Evolutionary conservation across 2,329 filamentous ascomycete species (phyloP), one percentile per base, ranked within the genome.

Genomic region (Ambrosiella xylebori): DNA sequence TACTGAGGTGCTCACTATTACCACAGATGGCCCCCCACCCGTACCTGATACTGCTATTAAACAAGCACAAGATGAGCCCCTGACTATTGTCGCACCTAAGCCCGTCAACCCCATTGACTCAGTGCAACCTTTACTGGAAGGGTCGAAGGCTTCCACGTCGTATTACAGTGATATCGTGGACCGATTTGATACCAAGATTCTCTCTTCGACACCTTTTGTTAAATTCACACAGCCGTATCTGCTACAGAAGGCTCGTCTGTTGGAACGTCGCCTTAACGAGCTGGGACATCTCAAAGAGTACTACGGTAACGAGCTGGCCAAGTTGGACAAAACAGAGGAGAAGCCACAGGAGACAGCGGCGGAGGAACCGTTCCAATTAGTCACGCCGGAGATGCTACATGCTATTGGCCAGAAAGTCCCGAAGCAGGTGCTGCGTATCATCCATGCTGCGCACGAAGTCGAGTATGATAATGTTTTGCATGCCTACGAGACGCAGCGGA

Each of bases 91-190:
- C 27, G n/a, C 55, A 17, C 47, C 55, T 57, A 17, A 17, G 13
- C 51, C 51, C 37, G 38, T 53, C 51, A 53, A 53, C 51, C 51
- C 51, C 15, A 15, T 38, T 15, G 17, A 15, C 35, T 40, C 51
- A n/a, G 51, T 36, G 13, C 17, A 53, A 17, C 51, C 51, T 7
- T 35, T 53, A 11, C 51, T 53, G 13, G 35, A 38, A 8, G 51
- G 38, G 12, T 27, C 27, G 4, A 53, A 27, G 7, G 51, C 88
- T 45, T 86, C 88, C 0, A 86, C 88, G 74, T 94, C 87, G 0
- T 95, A 90, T 66, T 97, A 97, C 67, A 90, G 90, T 66, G 88
- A 95, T 66, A 88, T 96, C 77, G 89, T 97, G 41, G 84, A 88
- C 59, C 91, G 95, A 65, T 89, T 95, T 65, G 82, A 94, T 65